These are phyloP conservation scores for Gloeopeniophorella convolvens DNA, from an alignment of 768 basidiomycete genomes.

Conservation along the genomic window DNA sequence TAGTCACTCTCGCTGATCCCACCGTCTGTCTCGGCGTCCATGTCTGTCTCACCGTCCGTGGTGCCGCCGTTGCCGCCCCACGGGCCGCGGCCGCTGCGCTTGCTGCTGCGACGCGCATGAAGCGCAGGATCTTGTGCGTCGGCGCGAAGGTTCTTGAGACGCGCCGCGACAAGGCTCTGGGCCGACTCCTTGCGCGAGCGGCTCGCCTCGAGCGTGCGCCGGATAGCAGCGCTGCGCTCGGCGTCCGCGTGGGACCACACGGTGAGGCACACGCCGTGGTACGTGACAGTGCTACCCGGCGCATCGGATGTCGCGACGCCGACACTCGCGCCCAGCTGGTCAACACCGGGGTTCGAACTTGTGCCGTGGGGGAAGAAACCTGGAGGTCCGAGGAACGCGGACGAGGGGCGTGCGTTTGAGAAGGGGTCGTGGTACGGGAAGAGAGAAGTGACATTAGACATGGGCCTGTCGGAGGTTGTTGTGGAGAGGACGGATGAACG, in stretches of 20 bases:
- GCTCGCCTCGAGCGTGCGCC: conserved; percentile 73
- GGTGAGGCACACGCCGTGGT: conserved; percentile 88
- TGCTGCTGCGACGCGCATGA: conserved; percentile 52
- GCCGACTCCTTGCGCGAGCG: conserved; percentile 75
- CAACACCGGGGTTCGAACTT: conserved; percentile 13
- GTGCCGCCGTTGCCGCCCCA: conserved; percentile 56
- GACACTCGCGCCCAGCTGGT: conserved; percentile 14
- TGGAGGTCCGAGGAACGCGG: conserved; percentile 76
- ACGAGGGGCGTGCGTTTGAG: conserved; percentile 58
- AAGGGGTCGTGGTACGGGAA: conserved; percentile 81
- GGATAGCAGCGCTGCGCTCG: conserved; percentile 77
- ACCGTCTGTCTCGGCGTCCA: conserved; percentile 59
- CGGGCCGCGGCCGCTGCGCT: conserved; percentile 56
- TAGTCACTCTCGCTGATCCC: conserved; percentile 84
- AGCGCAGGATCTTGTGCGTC: conserved; percentile 51
- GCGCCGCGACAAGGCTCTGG: conserved; percentile 62
- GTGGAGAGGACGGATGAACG: conserved; percentile 68
- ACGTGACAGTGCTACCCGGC: conserved; percentile 51
- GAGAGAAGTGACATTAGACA: conserved; percentile 64
- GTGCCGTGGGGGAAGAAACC: conserved; percentile 43
- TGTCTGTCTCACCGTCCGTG: conserved; percentile 64
- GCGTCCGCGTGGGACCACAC: conserved; percentile 96
- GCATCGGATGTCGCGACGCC: conserved; percentile 8
- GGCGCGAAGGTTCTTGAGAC: conserved; percentile 53
- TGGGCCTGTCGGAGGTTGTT: conserved; percentile 33